Conservation (phyloP, 2,329 filamentous ascomycete species). For the Aspergillus ochraceus region DNA sequence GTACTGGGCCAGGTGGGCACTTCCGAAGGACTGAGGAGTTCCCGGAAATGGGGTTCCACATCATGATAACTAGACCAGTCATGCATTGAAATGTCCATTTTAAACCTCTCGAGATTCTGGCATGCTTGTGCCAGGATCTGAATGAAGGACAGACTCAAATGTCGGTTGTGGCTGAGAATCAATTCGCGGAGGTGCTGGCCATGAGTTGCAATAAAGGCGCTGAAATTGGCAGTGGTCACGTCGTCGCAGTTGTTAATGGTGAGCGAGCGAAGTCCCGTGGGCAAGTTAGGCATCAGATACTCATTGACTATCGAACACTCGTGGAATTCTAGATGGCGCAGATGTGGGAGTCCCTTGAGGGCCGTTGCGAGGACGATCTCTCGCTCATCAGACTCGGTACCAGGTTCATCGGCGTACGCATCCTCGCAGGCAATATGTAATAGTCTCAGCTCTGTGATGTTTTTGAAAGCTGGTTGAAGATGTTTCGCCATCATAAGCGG, state of each 20-base stretch:
- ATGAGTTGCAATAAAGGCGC: conserved; percentile 64
- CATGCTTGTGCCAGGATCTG: conserved; percentile 65
- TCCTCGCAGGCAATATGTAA: conserved; percentile 34
- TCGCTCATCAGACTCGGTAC: conserved; percentile 37
- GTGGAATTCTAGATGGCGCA: conserved; percentile 71
- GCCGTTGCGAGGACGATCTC: conserved; percentile 46
- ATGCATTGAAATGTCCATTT: conserved; percentile 78
- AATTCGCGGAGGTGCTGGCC: conserved; percentile 68
- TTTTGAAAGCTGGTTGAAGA: conserved; percentile 54
- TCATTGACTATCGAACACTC: conserved; percentile 72
- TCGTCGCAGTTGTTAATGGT: conserved; percentile 79
- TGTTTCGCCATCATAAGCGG: conserved; percentile 57
- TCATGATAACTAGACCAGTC: conserved; percentile 68
- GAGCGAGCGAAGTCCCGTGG: conserved; percentile 64
- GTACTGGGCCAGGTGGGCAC: conserved; percentile 75
- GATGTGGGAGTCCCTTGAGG: conserved; percentile 58
- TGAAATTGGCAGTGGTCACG: conserved; percentile 66
- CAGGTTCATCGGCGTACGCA: conserved; percentile 34
- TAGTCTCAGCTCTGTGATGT: conserved; percentile 36
- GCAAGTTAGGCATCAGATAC: conserved; percentile 67
- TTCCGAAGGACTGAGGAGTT: conserved; percentile 58
- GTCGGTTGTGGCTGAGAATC: conserved; percentile 74
- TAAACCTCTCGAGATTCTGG: conserved; percentile 68
- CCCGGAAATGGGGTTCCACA: conserved; percentile 71
- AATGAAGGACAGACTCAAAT: conserved; percentile 74